These are phyloP conservation scores for Plantago ovata DNA, from an alignment of 257 asterid species.

Conservation along the genomic window DNA sequence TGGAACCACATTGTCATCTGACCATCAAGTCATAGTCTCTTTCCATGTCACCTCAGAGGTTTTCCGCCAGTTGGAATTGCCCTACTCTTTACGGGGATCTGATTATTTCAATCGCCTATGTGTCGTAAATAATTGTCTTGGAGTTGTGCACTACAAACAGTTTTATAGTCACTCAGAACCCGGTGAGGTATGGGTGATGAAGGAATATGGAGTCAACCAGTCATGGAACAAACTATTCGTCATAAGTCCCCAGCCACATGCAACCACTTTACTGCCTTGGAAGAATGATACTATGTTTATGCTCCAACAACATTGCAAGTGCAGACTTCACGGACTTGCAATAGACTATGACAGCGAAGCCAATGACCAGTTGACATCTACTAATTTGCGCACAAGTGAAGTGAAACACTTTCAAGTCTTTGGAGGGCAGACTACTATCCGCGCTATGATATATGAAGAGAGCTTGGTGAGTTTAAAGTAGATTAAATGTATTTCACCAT, in stretches of 20 bases:
- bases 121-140: no score
- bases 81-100: neutral
- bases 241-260: neutral
- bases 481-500: neutral
- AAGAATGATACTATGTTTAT: no score
- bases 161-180: neutral
- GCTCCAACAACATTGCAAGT: no score
- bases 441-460: no score
- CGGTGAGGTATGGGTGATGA: neutral
- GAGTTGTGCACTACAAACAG: neutral
- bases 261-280: neutral
- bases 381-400: no score
- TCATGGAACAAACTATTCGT: neutral
- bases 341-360: neutral
- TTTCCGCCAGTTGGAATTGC: neutral
- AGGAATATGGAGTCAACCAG: neutral
- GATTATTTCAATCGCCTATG: neutral
- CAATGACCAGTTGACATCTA: neutral
- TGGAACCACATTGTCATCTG: neutral
- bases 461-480: neutral
- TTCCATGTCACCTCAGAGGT: neutral
- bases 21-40: neutral
- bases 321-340: neutral
- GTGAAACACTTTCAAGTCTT: neutral
- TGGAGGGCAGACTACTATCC: neutral